Evolutionary conservation across 2,329 filamentous ascomycete genomes (phyloP), one percentile per base, ranked within the genome.

Genomic region (Xylariales sp.): DNA sequence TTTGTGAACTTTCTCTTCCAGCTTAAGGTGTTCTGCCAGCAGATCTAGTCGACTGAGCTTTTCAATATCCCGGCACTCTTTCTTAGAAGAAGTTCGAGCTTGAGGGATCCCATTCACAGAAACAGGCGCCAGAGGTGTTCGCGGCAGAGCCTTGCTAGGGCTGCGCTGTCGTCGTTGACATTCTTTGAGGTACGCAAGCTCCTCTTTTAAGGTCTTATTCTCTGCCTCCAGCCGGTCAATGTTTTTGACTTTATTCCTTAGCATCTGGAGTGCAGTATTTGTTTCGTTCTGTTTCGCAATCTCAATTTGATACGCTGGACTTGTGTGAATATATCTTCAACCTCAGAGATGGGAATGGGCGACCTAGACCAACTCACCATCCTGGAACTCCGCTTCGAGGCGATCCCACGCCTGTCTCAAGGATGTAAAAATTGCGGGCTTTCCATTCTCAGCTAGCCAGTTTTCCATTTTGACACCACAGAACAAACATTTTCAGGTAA

Each of bases 1-100:
- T 5, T 62, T 62, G 23, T 57, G 54, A 38, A 69, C 69, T 36
- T 61, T 68, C 15, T 55, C 52, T 19, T 62, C 55, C 2, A 72
- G 48, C 32, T 61, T 64, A 5, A 48, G 44, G 36, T 64, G 64
- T 32, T 65, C 61, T 12, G 54, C 38, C 24, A 46, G 49, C 13
- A 56, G 49, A 28, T 54, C 52, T 18, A 46, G 17, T 5, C 41
- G 38, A 14, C 41, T 38, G 11, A 51, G 14, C 5, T 18, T 37
- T 3, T 51, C 48, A 12, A 52, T 19, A 29, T 53, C 42, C n/a
- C 27, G 6, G 31, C 37, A 40, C 11, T 31, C 31, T n/a, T 27
- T 32, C 41, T 51, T 47, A n/a, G 35, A 28, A 15, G 40, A 29
- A 16, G 21, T 40, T 31, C 44, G 49, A n/a, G 45, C 14, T 37